Conservation (phyloP, 495 filamentous ascomycete genomes). For the Aspergillus olivimuriae region DNA sequence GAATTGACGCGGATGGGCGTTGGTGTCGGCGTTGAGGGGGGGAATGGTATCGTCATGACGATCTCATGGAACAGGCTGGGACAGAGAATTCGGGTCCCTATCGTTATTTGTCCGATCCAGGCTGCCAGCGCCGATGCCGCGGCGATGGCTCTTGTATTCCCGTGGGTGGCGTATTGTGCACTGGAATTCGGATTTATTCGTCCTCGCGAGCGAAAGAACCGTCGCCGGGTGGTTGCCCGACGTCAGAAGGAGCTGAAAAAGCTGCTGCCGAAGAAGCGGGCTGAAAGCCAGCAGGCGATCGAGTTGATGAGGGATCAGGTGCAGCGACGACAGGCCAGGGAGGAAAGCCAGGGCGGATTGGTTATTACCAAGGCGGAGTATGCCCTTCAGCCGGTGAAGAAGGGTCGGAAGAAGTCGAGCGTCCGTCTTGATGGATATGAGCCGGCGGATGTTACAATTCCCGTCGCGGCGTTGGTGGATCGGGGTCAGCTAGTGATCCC, state of each 20-base stretch:
- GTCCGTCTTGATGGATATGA: constrained; percentile 18
- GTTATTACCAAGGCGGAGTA: constrained; percentile 39
- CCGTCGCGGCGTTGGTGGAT: constrained; percentile 42
- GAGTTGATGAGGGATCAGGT: constrained; percentile 47
- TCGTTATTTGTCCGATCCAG: constrained; percentile 32
- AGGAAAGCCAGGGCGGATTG: constrained; percentile 31
- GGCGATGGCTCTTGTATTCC: constrained; percentile 34
- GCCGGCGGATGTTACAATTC: constrained; percentile 41
- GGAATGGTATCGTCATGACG: constrained; percentile 31
- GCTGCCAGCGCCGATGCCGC: constrained; percentile 31
- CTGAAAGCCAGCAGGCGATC: constrained; percentile 47
- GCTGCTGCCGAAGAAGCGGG: constrained; percentile 34
- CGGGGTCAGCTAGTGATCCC: constrained; percentile 41
- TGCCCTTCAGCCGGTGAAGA: constrained; percentile 29
- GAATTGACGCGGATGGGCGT: constrained; percentile 35
- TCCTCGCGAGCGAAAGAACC: constrained; percentile 30
- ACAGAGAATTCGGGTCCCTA: constrained; percentile 35
- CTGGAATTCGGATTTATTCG: constrained; percentile 44
- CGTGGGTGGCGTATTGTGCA: constrained; percentile 44
- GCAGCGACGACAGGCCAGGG: constrained; percentile 36
- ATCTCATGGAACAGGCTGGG: constrained; percentile 38
- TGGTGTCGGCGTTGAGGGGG: constrained; percentile 29
- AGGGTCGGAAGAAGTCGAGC: constrained; percentile 14
- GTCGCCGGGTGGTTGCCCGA: constrained; percentile 26
- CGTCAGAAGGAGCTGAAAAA: constrained; percentile 36